Conservation (phyloP, 371 early-diverging fungal species). For the Globomyces sp. region DNA sequence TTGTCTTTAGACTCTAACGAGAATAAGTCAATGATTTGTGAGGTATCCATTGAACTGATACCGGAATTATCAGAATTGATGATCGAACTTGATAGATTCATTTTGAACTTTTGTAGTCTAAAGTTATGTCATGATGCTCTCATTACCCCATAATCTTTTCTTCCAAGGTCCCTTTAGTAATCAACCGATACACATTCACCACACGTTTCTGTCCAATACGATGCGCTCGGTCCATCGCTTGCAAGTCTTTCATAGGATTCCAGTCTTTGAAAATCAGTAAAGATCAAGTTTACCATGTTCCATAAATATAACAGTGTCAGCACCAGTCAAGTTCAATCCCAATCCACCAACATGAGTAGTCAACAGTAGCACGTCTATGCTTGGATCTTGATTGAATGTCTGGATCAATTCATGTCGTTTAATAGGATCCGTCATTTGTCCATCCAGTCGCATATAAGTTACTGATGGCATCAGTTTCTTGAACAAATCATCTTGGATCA, state of each 20-base stretch:
- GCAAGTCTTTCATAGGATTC: slow-evolving; percentile 93
- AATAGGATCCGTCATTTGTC: slow-evolving; percentile 73
- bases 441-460: slow-evolving; percentile 96
- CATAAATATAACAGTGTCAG: slow-evolving; percentile 99
- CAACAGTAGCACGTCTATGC: slow-evolving; percentile 92
- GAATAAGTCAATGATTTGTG: slow-evolving; percentile 92
- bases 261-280: slow-evolving; percentile 66
- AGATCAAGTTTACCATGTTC: slow-evolving; percentile 66
- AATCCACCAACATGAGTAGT: slow-evolving; percentile 99
- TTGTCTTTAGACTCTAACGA: slow-evolving; percentile 49
- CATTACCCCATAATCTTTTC: slow-evolving; percentile 95
- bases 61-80: slow-evolving; percentile 97
- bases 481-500: slow-evolving; percentile 91
- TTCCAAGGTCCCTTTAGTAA: slow-evolving; percentile 97
- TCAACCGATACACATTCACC: slow-evolving; percentile 98
- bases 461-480: slow-evolving; percentile 80
- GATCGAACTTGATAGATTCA: slow-evolving; percentile 96
- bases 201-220: slow-evolving; percentile 96
- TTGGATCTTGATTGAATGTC: slow-evolving; percentile 94
- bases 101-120: slow-evolving; percentile 97
- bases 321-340: slow-evolving; percentile 98
- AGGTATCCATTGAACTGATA: slow-evolving; percentile 89
- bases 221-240: slow-evolving; percentile 99
- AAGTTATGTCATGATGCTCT: not conserved
- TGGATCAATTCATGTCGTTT: slow-evolving; percentile 89